phyloP scores from a whole-genome alignment of 1,284 basidiomycete species.

The Tilletia setariae region DNA sequence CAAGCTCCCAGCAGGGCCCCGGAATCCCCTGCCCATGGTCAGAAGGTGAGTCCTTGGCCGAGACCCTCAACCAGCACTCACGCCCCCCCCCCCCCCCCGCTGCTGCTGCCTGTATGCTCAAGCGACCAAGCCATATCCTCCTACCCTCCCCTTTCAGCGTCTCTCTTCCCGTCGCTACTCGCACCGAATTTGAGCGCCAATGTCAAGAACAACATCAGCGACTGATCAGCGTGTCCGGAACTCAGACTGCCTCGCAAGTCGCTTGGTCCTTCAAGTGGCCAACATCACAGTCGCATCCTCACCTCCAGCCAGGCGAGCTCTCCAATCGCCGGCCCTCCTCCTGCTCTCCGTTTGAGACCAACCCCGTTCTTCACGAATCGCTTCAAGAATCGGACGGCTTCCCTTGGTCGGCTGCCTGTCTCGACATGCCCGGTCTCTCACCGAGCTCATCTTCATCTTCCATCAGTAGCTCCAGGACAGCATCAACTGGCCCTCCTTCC shows the following conservation, averaged over 20 bases:
- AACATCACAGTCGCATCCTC: neutral
- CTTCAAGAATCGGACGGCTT: neutral
- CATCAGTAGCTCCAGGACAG: neutral
- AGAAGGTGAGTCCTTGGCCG: neutral
- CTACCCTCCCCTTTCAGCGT: neutral
- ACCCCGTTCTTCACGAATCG: too few species aligned
- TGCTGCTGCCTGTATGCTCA: too few species aligned
- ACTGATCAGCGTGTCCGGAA: too few species aligned
- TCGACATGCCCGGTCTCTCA: neutral
- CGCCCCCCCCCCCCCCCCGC: too few species aligned
- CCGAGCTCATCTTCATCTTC: neutral
- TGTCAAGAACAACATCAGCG: neutral
- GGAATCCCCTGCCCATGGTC: neutral
- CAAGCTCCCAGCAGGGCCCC: neutral
- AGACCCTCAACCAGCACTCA: too few species aligned
- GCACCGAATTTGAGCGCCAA: conserved; percentile 3
- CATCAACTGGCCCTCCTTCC: neutral
- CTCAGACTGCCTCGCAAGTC: neutral
- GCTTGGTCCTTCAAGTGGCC: conserved; percentile 6
- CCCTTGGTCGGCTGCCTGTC: neutral
- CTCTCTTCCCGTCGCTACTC: conserved; percentile 4
- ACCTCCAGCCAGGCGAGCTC: neutral
- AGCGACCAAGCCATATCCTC: too few species aligned
- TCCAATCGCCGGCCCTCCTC: conserved; percentile 4
- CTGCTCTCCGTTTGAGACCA: neutral